These are phyloP conservation scores for Colletotrichum tamarilloi DNA, from an alignment of 2,329 filamentous ascomycete species.

Conservation along the genomic window DNA sequence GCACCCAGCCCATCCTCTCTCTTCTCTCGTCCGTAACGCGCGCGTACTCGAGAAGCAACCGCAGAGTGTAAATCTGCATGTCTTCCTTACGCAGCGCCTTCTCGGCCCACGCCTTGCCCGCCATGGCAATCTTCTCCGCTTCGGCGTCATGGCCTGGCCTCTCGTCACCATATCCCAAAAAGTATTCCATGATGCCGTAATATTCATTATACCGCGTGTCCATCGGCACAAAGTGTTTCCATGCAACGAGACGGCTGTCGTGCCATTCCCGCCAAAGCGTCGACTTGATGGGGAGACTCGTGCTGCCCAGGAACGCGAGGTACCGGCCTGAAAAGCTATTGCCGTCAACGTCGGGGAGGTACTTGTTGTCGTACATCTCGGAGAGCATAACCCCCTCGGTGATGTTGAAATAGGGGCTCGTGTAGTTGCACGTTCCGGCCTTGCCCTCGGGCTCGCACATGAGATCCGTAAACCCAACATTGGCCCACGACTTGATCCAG, in stretches of 20 bases:
- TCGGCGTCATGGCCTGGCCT: conserved; percentile 62
- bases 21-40: conserved; percentile 63
- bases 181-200: conserved; percentile 80
- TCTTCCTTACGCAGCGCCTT: conserved; percentile 76
- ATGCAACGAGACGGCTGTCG: conserved; percentile 77
- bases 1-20: conserved; percentile 66
- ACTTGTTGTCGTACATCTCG: conserved; percentile 72
- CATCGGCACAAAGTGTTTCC: conserved; percentile 86
- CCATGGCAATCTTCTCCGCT: conserved; percentile 72
- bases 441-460: conserved; percentile 57
- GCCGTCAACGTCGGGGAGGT: conserved; percentile 81
- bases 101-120: conserved; percentile 76
- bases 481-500: conserved; percentile 62
- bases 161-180: conserved; percentile 67
- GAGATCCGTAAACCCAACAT: conserved; percentile 66
- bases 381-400: conserved; percentile 54
- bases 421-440: conserved; percentile 59
- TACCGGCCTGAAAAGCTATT: conserved; percentile 78
- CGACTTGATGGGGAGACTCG: conserved; percentile 79
- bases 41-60: conserved; percentile 73
- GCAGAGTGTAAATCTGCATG: conserved; percentile 77
- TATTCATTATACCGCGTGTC: conserved; percentile 79
- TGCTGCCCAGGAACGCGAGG: conserved; percentile 75
- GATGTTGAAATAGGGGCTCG: conserved; percentile 56
- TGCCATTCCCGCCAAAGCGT: conserved; percentile 87